Base-by-base conservation (phyloP, 1,284 basidiomycete species). In the Pseudozyma thailandica region DNA sequence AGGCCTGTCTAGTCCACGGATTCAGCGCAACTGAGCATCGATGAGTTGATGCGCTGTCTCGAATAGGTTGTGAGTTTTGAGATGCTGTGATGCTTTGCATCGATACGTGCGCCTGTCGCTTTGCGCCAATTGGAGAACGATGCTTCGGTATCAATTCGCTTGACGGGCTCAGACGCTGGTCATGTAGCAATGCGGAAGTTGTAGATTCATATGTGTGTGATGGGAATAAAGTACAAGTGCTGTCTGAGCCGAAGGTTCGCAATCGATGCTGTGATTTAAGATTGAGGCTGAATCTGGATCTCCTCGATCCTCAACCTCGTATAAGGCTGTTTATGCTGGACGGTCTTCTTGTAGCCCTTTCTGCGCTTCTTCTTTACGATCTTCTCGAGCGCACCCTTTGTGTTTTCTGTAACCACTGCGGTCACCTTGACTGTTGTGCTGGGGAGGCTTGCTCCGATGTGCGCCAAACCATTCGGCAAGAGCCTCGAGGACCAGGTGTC, bases 331-430 rank as follows among this genome's bases (percentile, higher is more conserved):
- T 97, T 97, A 84, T 94, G 91, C 81, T 89, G 87, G 74, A 92
- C 88, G 8, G 89, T 90, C 84, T 89, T 90, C 83, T 88, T 85
- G 86, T 98, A 98, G 15, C 94, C 94, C 86, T 98, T 98, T 89
- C 95, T 90, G 84, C 93, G 86, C 87, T 98, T 98, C 87, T 94
- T 95, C 86, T 97, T 96, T 84, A 94, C 88, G 52, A 93, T 91
- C 72, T 87, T 88, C 84, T 95, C 92, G 90, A 98, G 90, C 47
- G 88, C 88, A 16, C 92, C 92, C 84, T 94, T 96, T 33, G 95
- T 98, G 83, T 98, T 94, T 84, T 98, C 95, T 44, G 98, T 85
- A 13, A 98, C 93, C 16, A 93, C 95, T 20, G 93, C 90, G 66
- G 90, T 87, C 39, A 94, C 90, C 61, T 87, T 86, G 63, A 96